Percentiles rank a stretch among this genome's conserved stretches.
Evolutionary conservation across 352 stramenopile species (phyloP).

Genomic region (Phytophthora kernoviae): DNA sequence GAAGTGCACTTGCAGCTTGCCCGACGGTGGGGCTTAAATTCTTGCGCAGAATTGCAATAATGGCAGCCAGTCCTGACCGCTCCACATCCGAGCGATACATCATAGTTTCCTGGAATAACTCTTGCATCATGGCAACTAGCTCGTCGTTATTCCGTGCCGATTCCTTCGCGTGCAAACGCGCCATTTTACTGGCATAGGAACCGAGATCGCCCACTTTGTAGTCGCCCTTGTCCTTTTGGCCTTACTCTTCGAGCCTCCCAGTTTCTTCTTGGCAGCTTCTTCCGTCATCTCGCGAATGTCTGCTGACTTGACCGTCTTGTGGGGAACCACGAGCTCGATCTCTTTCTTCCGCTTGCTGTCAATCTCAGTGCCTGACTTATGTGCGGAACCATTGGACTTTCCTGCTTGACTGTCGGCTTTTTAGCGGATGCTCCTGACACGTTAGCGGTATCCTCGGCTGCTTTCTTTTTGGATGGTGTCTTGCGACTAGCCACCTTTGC

Average conservation of each 20-base stretch:
- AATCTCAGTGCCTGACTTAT: conserved; percentile 43
- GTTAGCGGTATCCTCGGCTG: conserved; percentile 26
- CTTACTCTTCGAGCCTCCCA: conserved; percentile 41
- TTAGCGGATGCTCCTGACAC: conserved; percentile 29
- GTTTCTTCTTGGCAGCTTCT: conserved; percentile 66
- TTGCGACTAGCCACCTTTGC: conserved; percentile 75
- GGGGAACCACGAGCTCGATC: conserved; percentile 77
- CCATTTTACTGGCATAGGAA: conserved; percentile 65
- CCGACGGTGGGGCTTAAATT: conserved; percentile 70
- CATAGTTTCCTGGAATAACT: conserved; percentile 73
- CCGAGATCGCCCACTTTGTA: conserved; percentile 72
- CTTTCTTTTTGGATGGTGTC: conserved; percentile 66
- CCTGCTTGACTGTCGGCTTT: conserved; percentile 43
- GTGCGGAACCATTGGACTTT: conserved; percentile 27
- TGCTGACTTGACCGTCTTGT: conserved; percentile 77
- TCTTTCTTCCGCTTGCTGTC: conserved; percentile 83
- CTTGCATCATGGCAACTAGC: conserved; percentile 70
- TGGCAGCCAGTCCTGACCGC: conserved; percentile 64
- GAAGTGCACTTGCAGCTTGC: conserved; percentile 71
- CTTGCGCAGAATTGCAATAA: conserved; percentile 74
- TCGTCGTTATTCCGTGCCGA: conserved; percentile 81
- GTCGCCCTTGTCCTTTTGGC: conserved; percentile 63
- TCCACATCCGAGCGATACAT: conserved; percentile 78
- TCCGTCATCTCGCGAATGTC: conserved; percentile 81
- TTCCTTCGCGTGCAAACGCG: conserved; percentile 61